These are phyloP conservation scores for Xerocomus minutiporus DNA, from an alignment of 1,284 basidiomycete species.

Conservation along the genomic window DNA sequence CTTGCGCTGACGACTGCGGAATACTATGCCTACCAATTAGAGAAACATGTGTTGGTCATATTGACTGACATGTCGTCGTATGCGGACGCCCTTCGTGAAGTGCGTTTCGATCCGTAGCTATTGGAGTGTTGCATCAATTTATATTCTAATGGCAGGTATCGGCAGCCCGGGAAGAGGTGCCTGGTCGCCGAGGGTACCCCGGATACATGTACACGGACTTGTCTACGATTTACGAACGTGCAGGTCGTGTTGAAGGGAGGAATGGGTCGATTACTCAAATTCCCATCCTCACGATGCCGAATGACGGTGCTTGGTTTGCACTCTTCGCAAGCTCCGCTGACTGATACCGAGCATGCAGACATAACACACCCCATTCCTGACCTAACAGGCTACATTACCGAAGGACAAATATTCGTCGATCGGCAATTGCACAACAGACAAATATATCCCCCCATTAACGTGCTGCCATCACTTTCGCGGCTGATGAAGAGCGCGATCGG, in stretches of 20 bases:
- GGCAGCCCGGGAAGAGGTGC: conserved; percentile 98
- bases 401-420: conserved; percentile 99
- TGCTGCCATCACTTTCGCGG: conserved; percentile 95
- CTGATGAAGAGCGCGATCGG: conserved; percentile 99
- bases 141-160: conserved; percentile 61
- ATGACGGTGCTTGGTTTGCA: conserved; percentile 69
- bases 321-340: conserved; percentile 21
- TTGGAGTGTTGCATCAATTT: conserved; percentile 15
- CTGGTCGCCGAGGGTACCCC: conserved; percentile 98
- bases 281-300: conserved; percentile 99
- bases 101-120: conserved; percentile 31
- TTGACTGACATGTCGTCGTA: conserved; percentile 99
- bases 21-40: conserved; percentile 99
- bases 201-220: conserved; percentile 99
- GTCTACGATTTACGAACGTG: conserved; percentile 99
- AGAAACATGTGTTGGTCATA: conserved; percentile 99
- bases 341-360: conserved; percentile 52
- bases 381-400: conserved; percentile 98
- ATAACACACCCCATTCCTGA: conserved; percentile 99
- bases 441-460: conserved; percentile 99
- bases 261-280: conserved; percentile 99
- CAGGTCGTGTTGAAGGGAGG: conserved; percentile 94
- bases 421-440: conserved; percentile 91
- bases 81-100: conserved; percentile 96
- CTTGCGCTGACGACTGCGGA: conserved; percentile 97